A percentile compares a stretch with the other conserved stretches of the same genome.
phyloP scores from a whole-genome alignment of 805 yeast species.

The Zygosaccharomyces rouxii region DNA sequence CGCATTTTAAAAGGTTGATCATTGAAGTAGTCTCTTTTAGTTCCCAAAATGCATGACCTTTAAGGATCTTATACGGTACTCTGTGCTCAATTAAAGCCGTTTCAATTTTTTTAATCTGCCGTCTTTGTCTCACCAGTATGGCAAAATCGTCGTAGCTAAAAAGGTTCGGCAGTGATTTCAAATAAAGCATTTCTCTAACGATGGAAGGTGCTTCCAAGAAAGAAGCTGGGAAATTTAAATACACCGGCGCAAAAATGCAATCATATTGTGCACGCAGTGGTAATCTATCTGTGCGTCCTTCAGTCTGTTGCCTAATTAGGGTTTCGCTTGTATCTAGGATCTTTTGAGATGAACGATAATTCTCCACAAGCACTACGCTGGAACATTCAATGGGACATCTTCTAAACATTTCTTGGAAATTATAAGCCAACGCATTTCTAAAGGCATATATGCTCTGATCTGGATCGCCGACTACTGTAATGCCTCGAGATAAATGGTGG shows the following conservation, averaged over 20 bases:
- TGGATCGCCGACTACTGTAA: constrained; percentile 94
- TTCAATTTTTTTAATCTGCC: constrained; percentile 60
- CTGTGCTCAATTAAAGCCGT: constrained; percentile 49
- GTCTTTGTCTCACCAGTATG: constrained; percentile 62
- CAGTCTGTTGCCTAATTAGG: constrained; percentile 56
- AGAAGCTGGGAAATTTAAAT: constrained; percentile 38
- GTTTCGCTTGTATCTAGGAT: constrained; percentile 62
- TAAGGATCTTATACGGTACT: constrained; percentile 63
- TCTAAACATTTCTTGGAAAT: constrained; percentile 54
- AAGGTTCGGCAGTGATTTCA: constrained; percentile 44
- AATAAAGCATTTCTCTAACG: constrained; percentile 48
- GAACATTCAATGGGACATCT: constrained; percentile 35
- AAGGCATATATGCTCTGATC: constrained; percentile 93
- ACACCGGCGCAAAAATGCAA: constrained; percentile 45
- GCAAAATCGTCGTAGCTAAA: constrained; percentile 61
- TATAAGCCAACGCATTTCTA: constrained; percentile 69
- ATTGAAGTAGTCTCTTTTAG: constrained; percentile 60
- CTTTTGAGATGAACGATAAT: constrained; percentile 73
- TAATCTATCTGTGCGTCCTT: constrained; percentile 38
- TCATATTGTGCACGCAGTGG: constrained; percentile 45
- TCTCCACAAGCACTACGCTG: constrained; percentile 51
- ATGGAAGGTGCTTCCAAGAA: constrained; percentile 57
- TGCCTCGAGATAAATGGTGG: constrained; percentile 42
- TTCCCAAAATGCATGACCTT: constrained; percentile 80
- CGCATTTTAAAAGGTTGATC: constrained; percentile 59